phyloP scores from a whole-genome alignment of 805 yeast species.

The Metschnikowia borealis region DNA sequence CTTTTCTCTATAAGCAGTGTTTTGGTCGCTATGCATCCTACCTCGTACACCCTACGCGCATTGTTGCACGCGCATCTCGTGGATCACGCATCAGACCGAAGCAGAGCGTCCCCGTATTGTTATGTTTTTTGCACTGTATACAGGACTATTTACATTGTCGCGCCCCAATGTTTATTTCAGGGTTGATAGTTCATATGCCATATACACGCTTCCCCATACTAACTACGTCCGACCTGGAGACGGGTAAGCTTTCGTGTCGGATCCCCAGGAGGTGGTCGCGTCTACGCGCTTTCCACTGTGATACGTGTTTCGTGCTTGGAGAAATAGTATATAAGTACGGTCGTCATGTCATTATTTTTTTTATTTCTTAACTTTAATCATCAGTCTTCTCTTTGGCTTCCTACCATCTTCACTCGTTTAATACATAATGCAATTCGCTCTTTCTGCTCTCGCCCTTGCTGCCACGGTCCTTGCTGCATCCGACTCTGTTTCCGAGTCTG shows the following conservation, averaged over 20 bases:
- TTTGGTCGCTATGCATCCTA: not conserved
- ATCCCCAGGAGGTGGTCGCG: slow-evolving; percentile 1
- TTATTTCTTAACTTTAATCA: not conserved
- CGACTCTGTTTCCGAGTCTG: slow-evolving; percentile 7
- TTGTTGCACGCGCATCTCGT: not conserved
- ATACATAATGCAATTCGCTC: slow-evolving; percentile 21
- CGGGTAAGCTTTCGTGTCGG: not conserved
- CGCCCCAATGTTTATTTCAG: not conserved
- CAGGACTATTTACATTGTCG: slow-evolving; percentile 1
- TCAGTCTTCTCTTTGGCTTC: too few relatives aligned
- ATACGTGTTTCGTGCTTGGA: not conserved
- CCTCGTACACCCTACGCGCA: not conserved
- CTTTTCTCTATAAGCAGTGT: not conserved
- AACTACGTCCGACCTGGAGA: not conserved
- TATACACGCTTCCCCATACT: slow-evolving; percentile 4
- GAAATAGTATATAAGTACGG: slow-evolving; percentile 3
- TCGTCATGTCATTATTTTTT: not conserved
- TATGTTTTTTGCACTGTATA: not conserved
- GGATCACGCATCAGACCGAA: not conserved
- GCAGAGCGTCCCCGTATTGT: not conserved
- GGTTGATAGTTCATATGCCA: not conserved
- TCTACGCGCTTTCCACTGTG: not conserved
- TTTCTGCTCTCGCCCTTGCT: slow-evolving; percentile 18
- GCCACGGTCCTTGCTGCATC: slow-evolving; percentile 22
- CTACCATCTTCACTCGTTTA: not conserved